phyloP scores from a whole-genome alignment of 2,329 filamentous ascomycete species.

The Ceratocystis alfenasii region DNA sequence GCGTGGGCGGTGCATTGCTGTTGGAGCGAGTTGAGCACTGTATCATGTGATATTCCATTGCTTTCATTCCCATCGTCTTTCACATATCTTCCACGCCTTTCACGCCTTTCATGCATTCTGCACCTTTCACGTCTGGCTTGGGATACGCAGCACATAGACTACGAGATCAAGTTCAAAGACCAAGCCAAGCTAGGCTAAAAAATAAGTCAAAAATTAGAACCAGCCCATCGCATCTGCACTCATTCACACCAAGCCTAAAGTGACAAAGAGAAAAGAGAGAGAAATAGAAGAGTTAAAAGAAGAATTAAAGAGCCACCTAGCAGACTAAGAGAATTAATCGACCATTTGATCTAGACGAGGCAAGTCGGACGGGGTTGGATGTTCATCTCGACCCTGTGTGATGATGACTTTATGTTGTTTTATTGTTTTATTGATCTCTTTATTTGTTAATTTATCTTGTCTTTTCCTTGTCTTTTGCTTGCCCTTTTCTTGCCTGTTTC shows the following conservation, averaged over 20 bases:
- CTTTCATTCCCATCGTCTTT: background rate
- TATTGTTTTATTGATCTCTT: too few species aligned
- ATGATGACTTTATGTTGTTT: too few species aligned
- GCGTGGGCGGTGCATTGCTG: too few species aligned
- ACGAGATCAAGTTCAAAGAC: background rate
- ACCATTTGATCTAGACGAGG: background rate
- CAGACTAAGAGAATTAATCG: background rate
- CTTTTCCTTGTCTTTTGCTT: too few species aligned
- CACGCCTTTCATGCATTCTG: background rate
- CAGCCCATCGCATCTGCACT: background rate
- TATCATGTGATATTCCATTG: too few species aligned
- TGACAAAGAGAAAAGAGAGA: slow-evolving; percentile 1
- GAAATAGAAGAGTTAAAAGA: background rate
- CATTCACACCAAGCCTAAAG: background rate
- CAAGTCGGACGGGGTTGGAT: background rate
- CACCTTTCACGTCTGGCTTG: background rate
- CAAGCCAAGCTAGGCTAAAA: background rate
- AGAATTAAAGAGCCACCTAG: background rate
- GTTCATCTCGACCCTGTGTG: background rate
- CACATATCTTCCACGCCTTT: background rate
- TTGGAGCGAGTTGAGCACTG: too few species aligned
- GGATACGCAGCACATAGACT: background rate
- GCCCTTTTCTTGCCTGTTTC: too few species aligned
- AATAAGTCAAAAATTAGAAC: background rate
- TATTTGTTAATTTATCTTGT: too few species aligned